These are phyloP conservation scores for Royoungia palumana DNA, from an alignment of 768 basidiomycete genomes.

Conservation along the genomic window DNA sequence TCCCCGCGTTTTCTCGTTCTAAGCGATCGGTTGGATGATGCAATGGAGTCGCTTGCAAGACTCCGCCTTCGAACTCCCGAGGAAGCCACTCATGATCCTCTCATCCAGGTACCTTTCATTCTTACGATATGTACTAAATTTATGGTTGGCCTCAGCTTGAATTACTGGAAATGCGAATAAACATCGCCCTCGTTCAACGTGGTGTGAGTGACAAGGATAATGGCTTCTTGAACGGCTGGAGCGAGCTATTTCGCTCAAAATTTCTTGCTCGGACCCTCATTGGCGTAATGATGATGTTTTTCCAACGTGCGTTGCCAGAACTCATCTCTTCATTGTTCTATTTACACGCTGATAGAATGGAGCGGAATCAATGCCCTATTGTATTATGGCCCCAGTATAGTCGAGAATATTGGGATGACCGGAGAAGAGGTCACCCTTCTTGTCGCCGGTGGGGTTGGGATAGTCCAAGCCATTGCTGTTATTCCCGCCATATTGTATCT, in stretches of 20 bases:
- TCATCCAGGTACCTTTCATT: conserved; percentile 41
- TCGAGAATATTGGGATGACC: conserved; percentile 58
- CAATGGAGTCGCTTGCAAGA: conserved; percentile 51
- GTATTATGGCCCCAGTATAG: conserved; percentile 77
- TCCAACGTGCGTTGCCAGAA: conserved; percentile 59
- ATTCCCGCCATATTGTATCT: conserved; percentile 70
- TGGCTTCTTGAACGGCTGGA: conserved; percentile 43
- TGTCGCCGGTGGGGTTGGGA: conserved; percentile 75
- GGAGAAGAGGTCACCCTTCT: conserved; percentile 59
- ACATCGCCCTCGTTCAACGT: conserved; percentile 50
- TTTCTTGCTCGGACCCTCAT: conserved; percentile 63
- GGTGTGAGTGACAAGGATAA: conserved; percentile 22
- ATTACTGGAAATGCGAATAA: conserved; percentile 72
- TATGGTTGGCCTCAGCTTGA: conserved; percentile 49
- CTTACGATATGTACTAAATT: not conserved
- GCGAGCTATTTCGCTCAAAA: conserved; percentile 47
- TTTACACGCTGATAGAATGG: conserved; percentile 55
- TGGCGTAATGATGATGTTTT: conserved; percentile 74
- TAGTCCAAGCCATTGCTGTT: conserved; percentile 75
- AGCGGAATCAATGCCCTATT: conserved; percentile 82
- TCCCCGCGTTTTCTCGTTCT: conserved; percentile 47
- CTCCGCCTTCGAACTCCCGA: conserved; percentile 44
- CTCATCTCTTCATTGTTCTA: not conserved
- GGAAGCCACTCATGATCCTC: conserved; percentile 48
- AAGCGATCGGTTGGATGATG: conserved; percentile 55